Base-by-base conservation (phyloP, 1,139 yeast species). In the Sugiyamaella japonica region DNA sequence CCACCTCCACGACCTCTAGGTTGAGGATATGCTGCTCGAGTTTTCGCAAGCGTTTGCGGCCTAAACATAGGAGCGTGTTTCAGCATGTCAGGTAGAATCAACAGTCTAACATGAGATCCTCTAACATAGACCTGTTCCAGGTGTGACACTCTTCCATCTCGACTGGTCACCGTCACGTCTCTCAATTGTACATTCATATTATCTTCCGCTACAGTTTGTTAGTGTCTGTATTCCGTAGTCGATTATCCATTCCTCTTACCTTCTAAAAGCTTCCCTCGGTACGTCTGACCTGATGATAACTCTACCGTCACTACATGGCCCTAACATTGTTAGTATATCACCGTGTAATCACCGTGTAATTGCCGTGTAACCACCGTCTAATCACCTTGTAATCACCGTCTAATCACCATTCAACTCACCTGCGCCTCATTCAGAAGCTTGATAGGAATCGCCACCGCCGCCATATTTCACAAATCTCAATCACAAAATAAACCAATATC, bases 111-210 rank as follows among this genome's bases (percentile, higher is more conserved):
- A 75, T 88, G 93, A 1, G 96, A 88, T 1, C 99, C 99, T 65
- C 99, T 80, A 2, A 93, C 84, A 68, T 89, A 91, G 2, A 90
- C 96, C 64, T 87, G 91, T 60, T 86, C 90, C 78, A 89, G 79
- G 63, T 86, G 87, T 5, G 86, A 76, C 4, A 88, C 86, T 45
- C 79, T 76, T 1, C 97, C 97, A 53, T 89, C 86, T 48, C 84
- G 73, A 43, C 84, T 83, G 0, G 97, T 90, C 49, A 87, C 84
- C 1, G 88, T 83, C 48, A 88, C 96, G 67, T 93, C 96, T 62
- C 83, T 77, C 50, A 93, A 72, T 59, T 93, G 95, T 25, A 91
- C 82, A 68, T 93, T 93, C 99, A 93, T 93, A 69, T 86, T 91
- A 67, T 93, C 99, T 72, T 84, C 93, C 15, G 78, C 76, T 62